Percentiles rank a stretch among this genome's conserved stretches.
Conservation (phyloP, 345 rosid species). For the Toxicodendron radicans region DNA sequence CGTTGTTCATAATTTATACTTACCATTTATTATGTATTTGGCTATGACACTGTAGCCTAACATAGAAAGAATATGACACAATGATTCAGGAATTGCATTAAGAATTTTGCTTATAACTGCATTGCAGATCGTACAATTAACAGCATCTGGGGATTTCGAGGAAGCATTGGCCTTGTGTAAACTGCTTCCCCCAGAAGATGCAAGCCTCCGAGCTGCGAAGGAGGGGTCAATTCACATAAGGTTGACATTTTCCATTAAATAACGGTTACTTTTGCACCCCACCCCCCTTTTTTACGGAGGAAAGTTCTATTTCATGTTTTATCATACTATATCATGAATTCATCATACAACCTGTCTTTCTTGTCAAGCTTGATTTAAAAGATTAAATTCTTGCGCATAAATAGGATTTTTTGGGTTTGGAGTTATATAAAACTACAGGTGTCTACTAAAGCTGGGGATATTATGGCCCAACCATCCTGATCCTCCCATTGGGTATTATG, state of each 20-base stretch:
- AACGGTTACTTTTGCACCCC: too few species aligned
- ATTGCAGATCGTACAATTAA: conserved; percentile 91
- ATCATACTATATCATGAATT: too few species aligned
- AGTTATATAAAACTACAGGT: too few species aligned
- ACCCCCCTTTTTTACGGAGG: too few species aligned
- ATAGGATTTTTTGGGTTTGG: too few species aligned
- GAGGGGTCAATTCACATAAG: conserved; percentile 96
- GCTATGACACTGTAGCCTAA: conserved; percentile 9
- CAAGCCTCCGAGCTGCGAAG: conserved; percentile 90
- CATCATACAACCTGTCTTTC: too few species aligned
- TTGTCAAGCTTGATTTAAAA: too few species aligned
- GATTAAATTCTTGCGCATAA: too few species aligned
- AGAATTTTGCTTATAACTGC: conserved; percentile 19
- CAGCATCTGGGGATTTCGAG: conserved; percentile 97
- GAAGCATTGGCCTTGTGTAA: conserved; percentile 97
- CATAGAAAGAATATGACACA: conserved; percentile 3
- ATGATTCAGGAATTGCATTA: conserved; percentile 22
- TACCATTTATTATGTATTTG: conserved; percentile 14
- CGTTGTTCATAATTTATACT: conserved; percentile 10
- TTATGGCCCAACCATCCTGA: not conserved
- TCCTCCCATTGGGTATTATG: not conserved
- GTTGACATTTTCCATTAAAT: conserved; percentile 45
- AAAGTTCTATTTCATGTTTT: too few species aligned
- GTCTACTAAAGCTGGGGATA: too few species aligned
- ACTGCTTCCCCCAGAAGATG: conserved; percentile 93